These are phyloP conservation scores for Nicotiana otophora DNA, from an alignment of 257 asterid genomes.

Conservation along the genomic window DNA sequence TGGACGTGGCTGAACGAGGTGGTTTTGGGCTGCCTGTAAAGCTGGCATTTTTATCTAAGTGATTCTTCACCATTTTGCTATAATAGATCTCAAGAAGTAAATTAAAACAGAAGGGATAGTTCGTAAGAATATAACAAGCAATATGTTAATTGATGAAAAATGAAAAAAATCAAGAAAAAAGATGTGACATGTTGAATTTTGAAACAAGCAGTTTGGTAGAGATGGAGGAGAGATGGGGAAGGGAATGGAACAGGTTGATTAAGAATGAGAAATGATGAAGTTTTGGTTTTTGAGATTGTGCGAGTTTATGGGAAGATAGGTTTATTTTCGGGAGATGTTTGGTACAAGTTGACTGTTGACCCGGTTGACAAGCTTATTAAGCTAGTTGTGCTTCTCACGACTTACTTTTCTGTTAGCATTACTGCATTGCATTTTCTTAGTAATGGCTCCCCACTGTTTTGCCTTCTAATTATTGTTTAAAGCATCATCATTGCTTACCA, in stretches of 20 bases:
- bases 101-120: not conserved
- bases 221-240: not conserved
- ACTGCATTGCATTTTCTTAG: not conserved
- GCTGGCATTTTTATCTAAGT: conserved; percentile 13
- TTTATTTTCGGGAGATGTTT: not conserved
- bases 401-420: not conserved
- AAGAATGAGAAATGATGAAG: not conserved
- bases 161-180: not conserved
- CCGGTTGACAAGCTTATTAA: conserved; percentile 4
- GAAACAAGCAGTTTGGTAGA: not conserved
- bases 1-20: not conserved
- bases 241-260: not conserved
- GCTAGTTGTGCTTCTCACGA: not conserved
- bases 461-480: not conserved
- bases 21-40: not conserved
- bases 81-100: not conserved
- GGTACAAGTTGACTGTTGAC: conserved; percentile 11
- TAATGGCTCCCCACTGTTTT: not conserved
- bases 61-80: conserved; percentile 32
- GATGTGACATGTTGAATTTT: too few relatives aligned
- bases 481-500: not conserved
- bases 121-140: not conserved
- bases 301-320: conserved; percentile 3
- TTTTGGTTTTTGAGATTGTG: not conserved
- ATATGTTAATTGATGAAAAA: not conserved